These are phyloP conservation scores for Ganoderma sp. DNA, from an alignment of 1,284 basidiomycete genomes.

Conservation along the genomic window DNA sequence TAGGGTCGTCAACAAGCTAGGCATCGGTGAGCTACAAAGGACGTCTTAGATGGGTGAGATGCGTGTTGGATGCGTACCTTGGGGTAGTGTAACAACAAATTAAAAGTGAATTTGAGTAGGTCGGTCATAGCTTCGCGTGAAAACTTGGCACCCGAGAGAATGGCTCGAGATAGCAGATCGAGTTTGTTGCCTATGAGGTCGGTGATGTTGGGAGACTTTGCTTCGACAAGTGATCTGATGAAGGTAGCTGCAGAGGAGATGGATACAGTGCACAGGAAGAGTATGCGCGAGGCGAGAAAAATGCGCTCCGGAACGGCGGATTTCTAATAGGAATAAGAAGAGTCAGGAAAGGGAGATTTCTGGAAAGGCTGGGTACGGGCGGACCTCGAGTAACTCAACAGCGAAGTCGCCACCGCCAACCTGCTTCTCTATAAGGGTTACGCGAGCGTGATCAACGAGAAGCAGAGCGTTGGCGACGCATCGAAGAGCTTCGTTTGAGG, in stretches of 20 bases:
- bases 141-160: slow-evolving; percentile 58
- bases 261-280: slow-evolving; percentile 74
- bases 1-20: slow-evolving; percentile 44
- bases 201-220: slow-evolving; percentile 59
- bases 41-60: background rate
- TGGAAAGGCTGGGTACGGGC: slow-evolving; percentile 30
- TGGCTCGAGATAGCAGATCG: slow-evolving; percentile 53
- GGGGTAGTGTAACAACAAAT: slow-evolving; percentile 74
- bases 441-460: slow-evolving; percentile 66
- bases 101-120: slow-evolving; percentile 78
- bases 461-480: slow-evolving; percentile 79
- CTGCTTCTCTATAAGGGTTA: slow-evolving; percentile 58
- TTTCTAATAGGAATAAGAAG: slow-evolving; percentile 52
- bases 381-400: slow-evolving; percentile 66
- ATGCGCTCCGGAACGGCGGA: slow-evolving; percentile 63
- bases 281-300: slow-evolving; percentile 76
- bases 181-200: slow-evolving; percentile 66
- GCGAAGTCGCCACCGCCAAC: slow-evolving; percentile 67
- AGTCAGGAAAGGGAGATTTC: slow-evolving; percentile 4
- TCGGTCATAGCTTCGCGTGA: slow-evolving; percentile 76
- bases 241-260: slow-evolving; percentile 48
- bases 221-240: slow-evolving; percentile 65
- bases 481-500: slow-evolving; percentile 71
- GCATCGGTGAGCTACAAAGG: slow-evolving; percentile 25
- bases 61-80: slow-evolving; percentile 45